Base-by-base conservation (phyloP, 2,329 filamentous ascomycete species). In the Epichloe sylvatica region DNA sequence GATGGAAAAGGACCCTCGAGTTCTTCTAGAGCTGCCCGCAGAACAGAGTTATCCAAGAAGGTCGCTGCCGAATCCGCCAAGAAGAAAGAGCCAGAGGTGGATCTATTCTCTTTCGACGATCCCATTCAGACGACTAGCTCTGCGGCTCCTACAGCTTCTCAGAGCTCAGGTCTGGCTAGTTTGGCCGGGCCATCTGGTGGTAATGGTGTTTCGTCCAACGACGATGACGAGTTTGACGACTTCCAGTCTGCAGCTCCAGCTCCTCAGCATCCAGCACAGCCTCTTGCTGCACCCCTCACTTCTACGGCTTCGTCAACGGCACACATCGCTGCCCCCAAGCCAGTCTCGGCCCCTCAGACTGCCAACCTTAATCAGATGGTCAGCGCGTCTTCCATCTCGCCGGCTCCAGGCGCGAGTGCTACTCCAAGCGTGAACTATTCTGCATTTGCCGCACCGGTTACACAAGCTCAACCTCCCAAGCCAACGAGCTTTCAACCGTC, bases 191-290 rank as follows among this genome's bases (percentile, higher is more conserved):
- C 56, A 47, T 57, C 54, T 48, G 49, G 49, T 46, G 53, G 53
- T 34, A 8, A 33, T n/a, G 55, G 52, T 2, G 55, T 55, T 17
- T 45, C 67, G 15, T 67, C 67, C 33, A 71, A 72, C 40, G 81
- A 79, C 54, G 91, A 96, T 55, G 90, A 95, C 57, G 92, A 96
- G 55, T 97, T 97, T 61, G 92, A 97, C 62, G 92, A 98, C 62
- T 97, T 97, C 74, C 88, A 95, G 66, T 94, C 89, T 19, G 91
- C 91, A 13, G 72, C 84, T 3, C 78, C 83, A 3, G 70, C 79
- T 25, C 61, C 72, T 13, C 66, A 67, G n/a, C 63, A 73, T 11
- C 64, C 72, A 17, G 66, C 74, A 55, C 64, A 67, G 70, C 59
- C 75, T 60, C 50, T 77, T 58, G 57, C 74, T 59, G 56, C 72